phyloP scores from a whole-genome alignment of 2,329 filamentous ascomycete genomes.

The Juglanconis oblonga region DNA sequence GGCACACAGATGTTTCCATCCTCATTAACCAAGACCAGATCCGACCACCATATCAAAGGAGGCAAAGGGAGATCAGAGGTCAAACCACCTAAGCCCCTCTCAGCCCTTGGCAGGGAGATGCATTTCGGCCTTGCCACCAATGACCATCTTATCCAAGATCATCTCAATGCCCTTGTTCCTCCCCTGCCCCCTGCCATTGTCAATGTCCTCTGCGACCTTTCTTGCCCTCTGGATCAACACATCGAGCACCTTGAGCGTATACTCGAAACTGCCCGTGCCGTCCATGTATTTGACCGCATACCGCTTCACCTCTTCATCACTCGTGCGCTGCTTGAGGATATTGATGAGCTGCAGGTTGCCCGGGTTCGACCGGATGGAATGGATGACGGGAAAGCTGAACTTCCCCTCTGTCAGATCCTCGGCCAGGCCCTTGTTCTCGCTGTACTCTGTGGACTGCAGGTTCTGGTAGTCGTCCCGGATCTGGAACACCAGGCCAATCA shows the following conservation, averaged over 20 bases:
- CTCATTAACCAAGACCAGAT: background rate
- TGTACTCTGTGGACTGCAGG: conserved; percentile 71
- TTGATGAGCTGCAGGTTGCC: conserved; percentile 79
- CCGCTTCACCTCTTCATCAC: conserved; percentile 81
- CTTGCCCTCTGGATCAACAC: conserved; percentile 64
- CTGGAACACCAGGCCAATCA: conserved; percentile 83
- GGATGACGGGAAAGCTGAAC: conserved; percentile 94
- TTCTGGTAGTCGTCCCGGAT: conserved; percentile 95
- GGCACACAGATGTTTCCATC: background rate
- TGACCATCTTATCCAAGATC: conserved; percentile 67
- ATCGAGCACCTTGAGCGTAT: conserved; percentile 67
- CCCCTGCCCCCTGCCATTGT: conserved; percentile 49
- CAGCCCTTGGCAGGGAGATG: conserved; percentile 15
- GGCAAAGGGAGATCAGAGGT: background rate
- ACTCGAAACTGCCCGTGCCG: conserved; percentile 82
- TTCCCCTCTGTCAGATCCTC: conserved; percentile 97
- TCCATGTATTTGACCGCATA: conserved; percentile 94
- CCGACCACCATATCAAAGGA: background rate
- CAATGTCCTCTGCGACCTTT: conserved; percentile 61
- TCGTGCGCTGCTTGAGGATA: conserved; percentile 87
- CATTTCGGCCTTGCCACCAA: conserved; percentile 20
- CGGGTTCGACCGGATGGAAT: conserved; percentile 78
- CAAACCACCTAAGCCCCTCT: background rate
- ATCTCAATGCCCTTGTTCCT: conserved; percentile 56
- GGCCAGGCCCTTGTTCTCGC: conserved; percentile 86